Evolutionary conservation across 2,329 filamentous ascomycete species (phyloP), one percentile per base, ranked within the genome.

Genomic region (Phyllosticta capitalensis): DNA sequence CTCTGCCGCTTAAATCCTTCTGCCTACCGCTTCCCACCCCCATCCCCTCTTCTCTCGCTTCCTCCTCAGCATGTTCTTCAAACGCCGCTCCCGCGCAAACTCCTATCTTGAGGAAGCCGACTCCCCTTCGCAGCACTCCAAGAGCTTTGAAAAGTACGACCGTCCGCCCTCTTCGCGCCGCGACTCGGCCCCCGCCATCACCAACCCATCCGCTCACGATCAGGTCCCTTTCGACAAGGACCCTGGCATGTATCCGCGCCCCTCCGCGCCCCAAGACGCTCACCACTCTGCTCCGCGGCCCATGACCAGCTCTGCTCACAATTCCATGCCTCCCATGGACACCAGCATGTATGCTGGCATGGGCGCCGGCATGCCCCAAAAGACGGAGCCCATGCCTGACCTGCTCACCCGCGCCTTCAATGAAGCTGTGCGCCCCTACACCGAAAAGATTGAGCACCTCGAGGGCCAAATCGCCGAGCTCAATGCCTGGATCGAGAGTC

Each of bases 391-490:
- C 20, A 74, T 77, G 65, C 79, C 79, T 12, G 79, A 81, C 65
- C 73, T 80, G 52, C 70, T 81, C 22, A 73, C 76, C 24, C 75
- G 75, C 58, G 79, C 79, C 58, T 81, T 81, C 75, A 80, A 80
- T 65, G 76, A 79, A 67, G 78, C 79, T 14, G 70, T 81, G 38
- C 70, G 76, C 52, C 79, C 79, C 9, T 79, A 80, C 67, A 75
- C 72, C n/a, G 78, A 80, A 57, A 78, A 79, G 70, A 79, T 81
- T 56, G 78, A 81, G 64, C 72, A 74, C 60, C 69, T 81, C 61
- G 78, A 81, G 70, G 72, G 67, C 61, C 77, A 81, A 71, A 71
- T 80, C 54, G 75, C 76, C 56, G 79, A 81, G 65, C 67, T 80
- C 68, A 73, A 75, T 63, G 69, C 72, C 10, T 80, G 77, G 70